phyloP scores from a whole-genome alignment of 768 basidiomycete species.

The Amanita phalloides region DNA sequence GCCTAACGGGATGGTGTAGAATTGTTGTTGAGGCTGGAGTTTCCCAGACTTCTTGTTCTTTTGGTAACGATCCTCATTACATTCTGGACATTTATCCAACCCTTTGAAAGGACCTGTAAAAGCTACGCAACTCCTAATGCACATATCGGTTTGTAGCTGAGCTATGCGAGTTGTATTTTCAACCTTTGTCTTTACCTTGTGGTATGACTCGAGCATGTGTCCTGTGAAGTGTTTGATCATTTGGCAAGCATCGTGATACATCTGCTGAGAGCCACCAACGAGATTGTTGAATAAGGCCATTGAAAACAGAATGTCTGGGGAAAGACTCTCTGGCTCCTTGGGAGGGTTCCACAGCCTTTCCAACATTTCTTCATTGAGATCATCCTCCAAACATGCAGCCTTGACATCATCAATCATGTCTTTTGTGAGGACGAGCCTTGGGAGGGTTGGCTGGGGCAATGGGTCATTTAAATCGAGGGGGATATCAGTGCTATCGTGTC shows the following conservation, averaged over 20 bases:
- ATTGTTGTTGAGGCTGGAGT: constrained; percentile 9
- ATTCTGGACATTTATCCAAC: neutral
- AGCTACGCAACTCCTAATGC: neutral
- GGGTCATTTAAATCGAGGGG: neutral
- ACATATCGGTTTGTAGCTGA: constrained; percentile 1
- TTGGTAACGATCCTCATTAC: neutral
- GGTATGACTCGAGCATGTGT: neutral
- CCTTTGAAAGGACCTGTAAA: neutral
- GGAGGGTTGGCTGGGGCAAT: constrained; percentile 1
- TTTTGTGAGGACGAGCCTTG: neutral
- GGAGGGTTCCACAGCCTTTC: constrained; percentile 2
- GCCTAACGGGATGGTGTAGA: constrained; percentile 21
- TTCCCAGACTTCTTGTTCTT: constrained; percentile 1
- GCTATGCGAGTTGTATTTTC: neutral
- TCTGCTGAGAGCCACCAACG: neutral
- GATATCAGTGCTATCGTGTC: neutral
- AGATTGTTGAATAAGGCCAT: neutral
- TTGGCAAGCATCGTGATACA: constrained; percentile 1
- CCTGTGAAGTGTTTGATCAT: neutral
- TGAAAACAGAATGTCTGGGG: neutral
- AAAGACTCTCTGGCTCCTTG: neutral
- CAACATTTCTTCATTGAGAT: neutral
- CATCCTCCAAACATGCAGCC: neutral
- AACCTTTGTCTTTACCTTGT: neutral
- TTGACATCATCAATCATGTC: constrained; percentile 3